Percentiles rank a stretch among this genome's conserved stretches.
Evolutionary conservation across 441 rosid genomes (phyloP).

Genomic region (Arabidopsis hybrid): DNA sequence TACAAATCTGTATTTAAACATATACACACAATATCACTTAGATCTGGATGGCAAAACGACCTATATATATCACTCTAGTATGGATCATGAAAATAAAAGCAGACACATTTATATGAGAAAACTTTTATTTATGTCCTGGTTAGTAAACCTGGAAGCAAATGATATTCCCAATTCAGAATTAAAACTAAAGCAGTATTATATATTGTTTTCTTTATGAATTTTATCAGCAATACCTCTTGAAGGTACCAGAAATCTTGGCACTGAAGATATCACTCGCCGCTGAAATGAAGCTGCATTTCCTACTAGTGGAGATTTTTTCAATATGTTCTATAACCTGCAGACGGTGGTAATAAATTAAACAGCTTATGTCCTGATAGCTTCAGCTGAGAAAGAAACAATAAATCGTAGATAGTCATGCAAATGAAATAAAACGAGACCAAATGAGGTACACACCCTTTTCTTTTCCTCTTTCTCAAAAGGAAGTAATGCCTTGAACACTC

Average conservation of each 20-base stretch:
- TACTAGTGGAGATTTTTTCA: conserved; percentile 72
- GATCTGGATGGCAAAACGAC: conserved; percentile 13
- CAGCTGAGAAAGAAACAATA: conserved; percentile 16
- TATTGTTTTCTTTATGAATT: conserved; percentile 30
- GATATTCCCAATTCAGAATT: conserved; percentile 2
- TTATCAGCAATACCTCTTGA: conserved; percentile 73
- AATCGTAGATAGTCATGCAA: conserved; percentile 15
- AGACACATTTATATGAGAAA: conserved; percentile 16
- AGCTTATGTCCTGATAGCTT: conserved; percentile 19
- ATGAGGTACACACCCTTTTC: conserved; percentile 61
- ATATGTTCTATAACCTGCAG: conserved; percentile 80
- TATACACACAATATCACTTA: conserved; percentile 12
- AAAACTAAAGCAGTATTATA: conserved; percentile 5
- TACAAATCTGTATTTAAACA: neutral
- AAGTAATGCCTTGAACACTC: conserved; percentile 90
- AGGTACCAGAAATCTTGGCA: conserved; percentile 97
- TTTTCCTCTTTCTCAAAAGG: conserved; percentile 88
- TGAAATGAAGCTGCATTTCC: conserved; percentile 82
- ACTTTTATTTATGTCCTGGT: conserved; percentile 4
- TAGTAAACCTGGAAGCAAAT: neutral
- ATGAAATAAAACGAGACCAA: conserved; percentile 10
- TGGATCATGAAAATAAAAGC: conserved; percentile 22
- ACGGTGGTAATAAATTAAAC: conserved; percentile 25
- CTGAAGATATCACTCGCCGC: conserved; percentile 83
- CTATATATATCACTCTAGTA: conserved; percentile 19